Evolutionary conservation across 139 green algal genomes (phyloP), one percentile per base, ranked within the genome.

Genomic region (Zygnema circumcarinatum): DNA sequence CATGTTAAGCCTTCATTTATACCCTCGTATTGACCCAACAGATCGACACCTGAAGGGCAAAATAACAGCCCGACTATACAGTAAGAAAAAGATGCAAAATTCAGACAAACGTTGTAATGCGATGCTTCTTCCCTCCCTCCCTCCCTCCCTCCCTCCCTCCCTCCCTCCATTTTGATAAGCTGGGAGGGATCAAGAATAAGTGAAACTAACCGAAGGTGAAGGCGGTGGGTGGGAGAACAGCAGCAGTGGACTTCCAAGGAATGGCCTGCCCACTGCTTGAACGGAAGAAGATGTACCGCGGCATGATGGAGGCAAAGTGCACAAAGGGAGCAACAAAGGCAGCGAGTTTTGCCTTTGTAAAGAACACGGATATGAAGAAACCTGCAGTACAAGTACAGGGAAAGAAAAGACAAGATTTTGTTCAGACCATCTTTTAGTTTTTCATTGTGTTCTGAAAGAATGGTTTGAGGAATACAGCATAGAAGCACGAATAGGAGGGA

Each of bases 351-450:
- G 85, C 80, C 35, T 80, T 86, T 41, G 81, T 86, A 42, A 90
- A 90, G 42, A 90, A 90, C 7, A 88, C 79, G 2, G 85, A 89
- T 35, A 90, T n/a, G 69, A 90, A 87, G 56, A 89, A 87, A 32
- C 41, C 83, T 87, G 81, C 54, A 53, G 11, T n/a, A n/a, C n/a
- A n/a, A n/a, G n/a, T n/a, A n/a, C n/a, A 25, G 25, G 25, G 21
- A 25, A 25, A 21, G 21, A 47, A 25, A 21, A 80, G n/a, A n/a
- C n/a, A n/a, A n/a, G n/a, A n/a, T n/a, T 25, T 72, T 72, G 56
- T 72, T 72, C 25, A 72, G 56, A n/a, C 25, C 29, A 25, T 29
- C 25, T 72, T n/a, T n/a, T 25, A 72, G 25, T 25, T 29, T 72
- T 72, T 25, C 25, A n/a, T 72, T 25, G n/a, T n/a, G n/a, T n/a